Evolutionary conservation across 306 rosid species (phyloP).

Genomic region (Cucumis melo): DNA sequence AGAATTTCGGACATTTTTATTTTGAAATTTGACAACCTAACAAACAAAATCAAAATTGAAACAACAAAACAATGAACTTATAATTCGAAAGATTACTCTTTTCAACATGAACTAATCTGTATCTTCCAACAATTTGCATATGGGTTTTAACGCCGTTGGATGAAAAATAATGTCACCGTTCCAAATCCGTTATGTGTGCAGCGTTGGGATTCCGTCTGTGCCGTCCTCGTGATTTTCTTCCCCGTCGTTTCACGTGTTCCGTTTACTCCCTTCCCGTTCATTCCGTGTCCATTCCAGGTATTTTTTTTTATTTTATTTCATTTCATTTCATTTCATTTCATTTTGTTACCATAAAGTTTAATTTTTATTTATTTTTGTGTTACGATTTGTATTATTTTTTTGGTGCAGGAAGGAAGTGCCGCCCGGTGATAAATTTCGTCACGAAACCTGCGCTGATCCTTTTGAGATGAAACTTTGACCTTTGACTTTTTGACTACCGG

Average conservation of each 20-base stretch:
- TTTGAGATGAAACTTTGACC: not conserved
- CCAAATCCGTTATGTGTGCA: not conserved
- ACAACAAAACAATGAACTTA: too few species aligned
- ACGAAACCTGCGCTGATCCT: not conserved
- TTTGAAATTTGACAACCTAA: not conserved
- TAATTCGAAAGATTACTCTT: not conserved
- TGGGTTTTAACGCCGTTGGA: not conserved
- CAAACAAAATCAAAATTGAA: not conserved
- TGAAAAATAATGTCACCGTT: not conserved
- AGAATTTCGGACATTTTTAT: conserved; percentile 30
- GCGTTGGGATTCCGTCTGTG: conserved; percentile 1
- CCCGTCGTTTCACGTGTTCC: not conserved
- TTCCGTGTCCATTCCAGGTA: not conserved
- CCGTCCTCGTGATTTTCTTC: not conserved
- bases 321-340: too few species aligned
- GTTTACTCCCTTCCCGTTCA: not conserved
- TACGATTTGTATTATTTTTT: not conserved
- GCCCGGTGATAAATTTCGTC: not conserved
- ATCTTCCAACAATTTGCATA: not conserved
- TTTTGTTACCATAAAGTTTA: not conserved
- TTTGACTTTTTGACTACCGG: not conserved
- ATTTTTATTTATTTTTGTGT: not conserved
- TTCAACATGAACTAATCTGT: not conserved
- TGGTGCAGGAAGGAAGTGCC: conserved; percentile 5
- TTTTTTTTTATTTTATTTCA: not conserved